Evolutionary conservation across 139 green algal genomes (phyloP).

Genomic region (Haematococcus lacustris): DNA sequence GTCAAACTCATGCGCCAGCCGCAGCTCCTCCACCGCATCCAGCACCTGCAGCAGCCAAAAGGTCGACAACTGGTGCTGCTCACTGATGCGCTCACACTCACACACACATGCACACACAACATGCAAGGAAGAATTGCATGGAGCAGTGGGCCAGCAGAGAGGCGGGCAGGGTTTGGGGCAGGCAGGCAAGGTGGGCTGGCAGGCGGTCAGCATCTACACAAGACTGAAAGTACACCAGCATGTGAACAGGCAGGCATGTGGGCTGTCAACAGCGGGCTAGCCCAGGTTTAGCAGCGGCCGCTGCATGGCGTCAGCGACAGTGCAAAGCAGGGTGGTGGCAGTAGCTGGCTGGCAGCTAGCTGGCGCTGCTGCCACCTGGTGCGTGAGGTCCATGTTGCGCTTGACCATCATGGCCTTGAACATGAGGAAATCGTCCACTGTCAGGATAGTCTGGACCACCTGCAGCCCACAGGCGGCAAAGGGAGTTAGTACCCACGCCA

Average conservation of each 20-base stretch:
- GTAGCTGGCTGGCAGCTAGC: neutral
- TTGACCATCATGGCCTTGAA: constrained; percentile 68
- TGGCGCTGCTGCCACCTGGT: constrained; percentile 35
- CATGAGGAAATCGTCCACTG: constrained; percentile 60
- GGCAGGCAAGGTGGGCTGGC: neutral
- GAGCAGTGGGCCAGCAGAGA: neutral
- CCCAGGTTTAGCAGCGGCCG: too few species aligned
- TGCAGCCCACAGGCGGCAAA: too few species aligned
- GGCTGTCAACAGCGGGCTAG: too few species aligned
- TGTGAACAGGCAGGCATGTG: neutral
- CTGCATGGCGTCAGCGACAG: too few species aligned
- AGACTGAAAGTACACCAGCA: too few species aligned
- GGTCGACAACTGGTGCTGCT: neutral
- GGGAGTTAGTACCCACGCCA: too few species aligned
- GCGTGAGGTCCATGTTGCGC: constrained; percentile 56
- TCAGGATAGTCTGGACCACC: constrained; percentile 55
- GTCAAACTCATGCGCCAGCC: too few species aligned
- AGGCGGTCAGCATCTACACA: neutral
- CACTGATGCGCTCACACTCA: neutral
- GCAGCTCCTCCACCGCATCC: constrained; percentile 20
- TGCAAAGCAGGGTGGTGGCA: too few species aligned
- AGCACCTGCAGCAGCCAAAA: constrained; percentile 22
- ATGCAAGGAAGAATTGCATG: neutral
- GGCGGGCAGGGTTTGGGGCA: neutral
- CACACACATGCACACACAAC: neutral